Percentiles rank a stretch among this genome's conserved stretches.
phyloP scores from a whole-genome alignment of 2,329 filamentous ascomycete genomes.

The Fusarium buharicum region DNA sequence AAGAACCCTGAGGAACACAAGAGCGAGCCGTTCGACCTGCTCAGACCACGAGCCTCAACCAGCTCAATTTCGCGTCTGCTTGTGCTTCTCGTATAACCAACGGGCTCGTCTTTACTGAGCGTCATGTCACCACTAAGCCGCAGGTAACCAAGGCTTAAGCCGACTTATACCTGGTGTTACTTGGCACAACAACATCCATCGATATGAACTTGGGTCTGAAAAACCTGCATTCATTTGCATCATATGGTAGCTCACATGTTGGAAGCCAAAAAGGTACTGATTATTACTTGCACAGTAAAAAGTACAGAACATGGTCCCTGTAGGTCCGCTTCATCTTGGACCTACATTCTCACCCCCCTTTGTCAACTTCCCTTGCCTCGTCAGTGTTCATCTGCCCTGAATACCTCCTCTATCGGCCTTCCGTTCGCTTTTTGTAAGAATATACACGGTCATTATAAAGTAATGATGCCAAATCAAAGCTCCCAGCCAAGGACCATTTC shows the following conservation, averaged over 20 bases:
- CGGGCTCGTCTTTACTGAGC: not conserved
- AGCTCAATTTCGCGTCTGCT: conserved; percentile 23
- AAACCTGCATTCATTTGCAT: conserved; percentile 16
- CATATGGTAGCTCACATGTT: conserved; percentile 15
- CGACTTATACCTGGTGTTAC: conserved; percentile 23
- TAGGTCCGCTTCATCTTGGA: conserved; percentile 24
- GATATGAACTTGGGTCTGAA: not conserved
- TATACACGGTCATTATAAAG: conserved; percentile 47
- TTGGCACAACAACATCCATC: conserved; percentile 4
- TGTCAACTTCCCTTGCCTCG: conserved; percentile 31
- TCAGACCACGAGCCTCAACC: conserved; percentile 23
- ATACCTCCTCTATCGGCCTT: conserved; percentile 38
- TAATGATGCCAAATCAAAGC: conserved; percentile 47
- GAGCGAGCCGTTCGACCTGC: conserved; percentile 24
- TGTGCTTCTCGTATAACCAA: conserved; percentile 6
- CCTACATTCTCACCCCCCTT: conserved; percentile 24
- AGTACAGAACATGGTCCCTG: conserved; percentile 42
- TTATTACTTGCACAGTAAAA: conserved; percentile 43
- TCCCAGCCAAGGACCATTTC: conserved; percentile 44
- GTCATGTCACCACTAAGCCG: conserved; percentile 5
- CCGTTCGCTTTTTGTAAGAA: conserved; percentile 45
- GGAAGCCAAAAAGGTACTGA: conserved; percentile 38
- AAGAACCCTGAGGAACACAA: conserved; percentile 30
- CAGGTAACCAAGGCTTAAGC: not conserved
- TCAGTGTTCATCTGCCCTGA: conserved; percentile 32